Conservation (phyloP, 352 stramenopile species). For the Thalassiosira exigua region DNA sequence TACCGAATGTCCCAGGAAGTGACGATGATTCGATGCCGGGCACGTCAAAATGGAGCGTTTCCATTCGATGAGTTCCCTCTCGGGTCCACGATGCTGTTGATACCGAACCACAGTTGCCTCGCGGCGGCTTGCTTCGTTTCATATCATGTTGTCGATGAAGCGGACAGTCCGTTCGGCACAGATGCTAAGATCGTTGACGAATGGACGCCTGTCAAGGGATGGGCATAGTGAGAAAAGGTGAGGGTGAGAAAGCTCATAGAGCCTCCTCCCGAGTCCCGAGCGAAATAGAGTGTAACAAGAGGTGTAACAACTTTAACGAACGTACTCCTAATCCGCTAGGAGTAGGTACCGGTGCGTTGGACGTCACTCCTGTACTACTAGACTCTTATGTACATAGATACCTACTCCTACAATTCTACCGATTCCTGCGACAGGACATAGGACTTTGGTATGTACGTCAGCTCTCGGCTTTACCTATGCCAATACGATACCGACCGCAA, state of each 20-base stretch:
- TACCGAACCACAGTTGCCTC: constrained; percentile 52
- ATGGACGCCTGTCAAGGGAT: constrained; percentile 40
- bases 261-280: neutral
- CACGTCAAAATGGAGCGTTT: constrained; percentile 18
- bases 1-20: constrained; percentile 59
- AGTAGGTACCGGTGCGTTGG: no score
- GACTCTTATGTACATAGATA: no score
- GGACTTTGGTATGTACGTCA: no score
- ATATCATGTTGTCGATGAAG: constrained; percentile 45
- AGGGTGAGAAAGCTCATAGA: neutral
- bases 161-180: neutral
- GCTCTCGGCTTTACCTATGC: no score
- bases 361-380: no score
- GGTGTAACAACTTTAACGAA: no score
- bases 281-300: no score
- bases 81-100: constrained; percentile 29
- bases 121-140: constrained; percentile 47
- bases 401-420: no score
- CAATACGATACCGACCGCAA: no score
- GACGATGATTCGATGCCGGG: constrained; percentile 40
- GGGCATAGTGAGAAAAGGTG: constrained; percentile 13
- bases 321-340: no score
- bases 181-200: constrained; percentile 15
- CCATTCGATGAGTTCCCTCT: constrained; percentile 46
- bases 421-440: no score